Evolutionary conservation across 1,284 basidiomycete species (phyloP).

Genomic region (Naganishia cerealis): DNA sequence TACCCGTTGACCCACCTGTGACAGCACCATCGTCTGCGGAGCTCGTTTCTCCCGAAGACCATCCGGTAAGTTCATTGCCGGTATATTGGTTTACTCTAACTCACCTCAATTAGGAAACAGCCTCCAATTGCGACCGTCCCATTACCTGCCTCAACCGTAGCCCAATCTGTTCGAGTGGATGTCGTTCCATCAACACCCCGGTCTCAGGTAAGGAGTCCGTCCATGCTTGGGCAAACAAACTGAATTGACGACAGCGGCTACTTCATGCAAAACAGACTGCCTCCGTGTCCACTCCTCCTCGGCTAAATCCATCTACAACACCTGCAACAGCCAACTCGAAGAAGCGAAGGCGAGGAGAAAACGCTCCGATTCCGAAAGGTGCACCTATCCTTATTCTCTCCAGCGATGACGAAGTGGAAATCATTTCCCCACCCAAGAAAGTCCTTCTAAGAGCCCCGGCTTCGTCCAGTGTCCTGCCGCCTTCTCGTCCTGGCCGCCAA

Average conservation of each 20-base stretch:
- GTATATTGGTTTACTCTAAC: neutral
- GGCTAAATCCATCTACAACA: neutral
- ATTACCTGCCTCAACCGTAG: neutral
- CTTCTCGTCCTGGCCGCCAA: neutral
- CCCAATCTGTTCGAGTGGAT: neutral
- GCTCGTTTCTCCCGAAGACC: no score
- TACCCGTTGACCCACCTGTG: no score
- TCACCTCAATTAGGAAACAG: neutral
- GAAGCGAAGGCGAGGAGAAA: constrained; percentile 1
- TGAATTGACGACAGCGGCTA: neutral
- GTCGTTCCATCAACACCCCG: neutral
- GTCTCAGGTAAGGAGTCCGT: neutral
- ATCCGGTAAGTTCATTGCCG: neutral
- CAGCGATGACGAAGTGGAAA: constrained; percentile 20
- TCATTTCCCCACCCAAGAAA: constrained; percentile 14
- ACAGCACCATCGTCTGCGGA: no score
- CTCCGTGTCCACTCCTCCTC: neutral
- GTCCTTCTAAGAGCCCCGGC: neutral
- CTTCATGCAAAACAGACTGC: neutral
- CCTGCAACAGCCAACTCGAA: neutral
- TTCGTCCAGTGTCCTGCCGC: neutral
- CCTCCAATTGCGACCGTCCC: neutral
- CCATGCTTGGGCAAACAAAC: neutral
- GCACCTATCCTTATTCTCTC: neutral
- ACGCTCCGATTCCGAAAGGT: constrained; percentile 4